phyloP scores from a whole-genome alignment of 768 basidiomycete genomes.

The Lactifluus echinatus region DNA sequence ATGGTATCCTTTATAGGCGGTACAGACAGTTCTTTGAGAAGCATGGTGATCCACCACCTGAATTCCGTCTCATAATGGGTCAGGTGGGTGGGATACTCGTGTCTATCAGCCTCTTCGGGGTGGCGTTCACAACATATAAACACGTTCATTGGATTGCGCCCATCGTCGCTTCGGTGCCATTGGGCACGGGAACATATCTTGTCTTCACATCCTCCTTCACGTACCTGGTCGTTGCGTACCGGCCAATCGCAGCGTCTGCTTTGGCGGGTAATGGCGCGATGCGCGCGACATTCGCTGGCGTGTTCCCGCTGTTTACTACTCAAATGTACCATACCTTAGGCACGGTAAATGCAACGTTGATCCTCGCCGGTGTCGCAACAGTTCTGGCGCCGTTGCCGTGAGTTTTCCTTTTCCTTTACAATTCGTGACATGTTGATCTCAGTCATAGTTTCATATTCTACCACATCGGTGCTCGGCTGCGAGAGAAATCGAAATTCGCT shows the following conservation, averaged over 20 bases:
- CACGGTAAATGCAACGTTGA: slow-evolving; percentile 30
- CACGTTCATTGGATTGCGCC: slow-evolving; percentile 41
- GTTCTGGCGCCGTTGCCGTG: slow-evolving; percentile 41
- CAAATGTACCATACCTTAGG: slow-evolving; percentile 32
- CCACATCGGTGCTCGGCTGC: not conserved
- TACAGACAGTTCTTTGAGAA: not conserved
- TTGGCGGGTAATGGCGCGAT: slow-evolving; percentile 54
- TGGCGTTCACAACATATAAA: slow-evolving; percentile 26
- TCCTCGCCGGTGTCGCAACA: slow-evolving; percentile 34
- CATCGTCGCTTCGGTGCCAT: slow-evolving; percentile 35
- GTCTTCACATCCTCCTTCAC: slow-evolving; percentile 63
- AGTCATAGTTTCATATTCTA: not conserved
- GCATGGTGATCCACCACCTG: not conserved
- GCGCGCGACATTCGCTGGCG: slow-evolving; percentile 31
- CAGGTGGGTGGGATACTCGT: slow-evolving; percentile 39
- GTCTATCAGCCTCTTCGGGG: slow-evolving; percentile 45
- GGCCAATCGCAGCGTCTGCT: slow-evolving; percentile 50
- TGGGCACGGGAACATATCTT: slow-evolving; percentile 46
- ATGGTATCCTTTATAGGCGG: not conserved
- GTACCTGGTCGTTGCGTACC: slow-evolving; percentile 43
- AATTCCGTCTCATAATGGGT: slow-evolving; percentile 7
- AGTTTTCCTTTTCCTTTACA: slow-evolving; percentile 21
- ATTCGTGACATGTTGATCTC: not conserved
- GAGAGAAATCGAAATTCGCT: slow-evolving; percentile 2
- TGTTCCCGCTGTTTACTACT: slow-evolving; percentile 32